A percentile compares a stretch with the other conserved stretches of the same genome.
phyloP scores from a whole-genome alignment of 2,329 filamentous ascomycete genomes.

The Aureobasidium uvarum region DNA sequence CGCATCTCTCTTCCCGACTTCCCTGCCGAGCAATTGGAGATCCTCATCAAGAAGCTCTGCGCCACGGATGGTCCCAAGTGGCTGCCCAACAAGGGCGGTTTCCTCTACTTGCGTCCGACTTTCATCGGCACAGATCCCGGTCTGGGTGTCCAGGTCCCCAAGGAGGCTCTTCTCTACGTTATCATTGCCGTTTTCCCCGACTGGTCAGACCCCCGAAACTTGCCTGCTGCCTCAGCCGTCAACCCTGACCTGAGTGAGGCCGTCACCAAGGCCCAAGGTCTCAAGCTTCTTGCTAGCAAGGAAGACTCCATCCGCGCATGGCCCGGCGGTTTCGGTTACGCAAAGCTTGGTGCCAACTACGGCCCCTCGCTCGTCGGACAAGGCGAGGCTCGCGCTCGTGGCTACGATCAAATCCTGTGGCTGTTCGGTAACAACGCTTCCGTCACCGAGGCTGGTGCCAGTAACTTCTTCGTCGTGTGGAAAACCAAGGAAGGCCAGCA shows the following conservation, averaged over 20 bases:
- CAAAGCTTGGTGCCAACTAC: constrained; percentile 93
- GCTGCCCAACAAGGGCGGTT: constrained; percentile 70
- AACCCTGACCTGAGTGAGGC: constrained; percentile 18
- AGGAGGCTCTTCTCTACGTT: constrained; percentile 84
- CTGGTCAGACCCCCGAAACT: constrained; percentile 38
- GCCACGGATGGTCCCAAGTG: constrained; percentile 73
- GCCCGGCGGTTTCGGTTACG: constrained; percentile 89
- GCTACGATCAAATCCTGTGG: constrained; percentile 93
- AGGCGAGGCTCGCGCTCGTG: constrained; percentile 66
- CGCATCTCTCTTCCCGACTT: constrained; percentile 76
- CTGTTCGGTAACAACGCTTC: constrained; percentile 73
- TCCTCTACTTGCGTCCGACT: constrained; percentile 70
- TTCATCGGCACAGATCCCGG: constrained; percentile 80
- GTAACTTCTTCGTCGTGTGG: constrained; percentile 90
- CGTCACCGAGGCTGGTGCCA: constrained; percentile 88
- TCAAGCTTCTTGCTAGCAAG: constrained; percentile 74
- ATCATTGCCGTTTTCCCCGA: constrained; percentile 56
- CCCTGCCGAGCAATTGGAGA: constrained; percentile 67
- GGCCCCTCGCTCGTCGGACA: constrained; percentile 79
- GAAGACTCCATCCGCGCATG: constrained; percentile 86
- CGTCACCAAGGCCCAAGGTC: constrained; percentile 25
- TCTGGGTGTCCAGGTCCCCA: constrained; percentile 76
- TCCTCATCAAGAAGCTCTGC: constrained; percentile 69
- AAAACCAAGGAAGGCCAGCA: constrained; percentile 60
- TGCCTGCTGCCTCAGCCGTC: constrained; percentile 26